A percentile compares a stretch with the other conserved stretches of the same genome.
phyloP scores from a whole-genome alignment of 2,329 filamentous ascomycete genomes.

The Fusarium sambucinum region DNA sequence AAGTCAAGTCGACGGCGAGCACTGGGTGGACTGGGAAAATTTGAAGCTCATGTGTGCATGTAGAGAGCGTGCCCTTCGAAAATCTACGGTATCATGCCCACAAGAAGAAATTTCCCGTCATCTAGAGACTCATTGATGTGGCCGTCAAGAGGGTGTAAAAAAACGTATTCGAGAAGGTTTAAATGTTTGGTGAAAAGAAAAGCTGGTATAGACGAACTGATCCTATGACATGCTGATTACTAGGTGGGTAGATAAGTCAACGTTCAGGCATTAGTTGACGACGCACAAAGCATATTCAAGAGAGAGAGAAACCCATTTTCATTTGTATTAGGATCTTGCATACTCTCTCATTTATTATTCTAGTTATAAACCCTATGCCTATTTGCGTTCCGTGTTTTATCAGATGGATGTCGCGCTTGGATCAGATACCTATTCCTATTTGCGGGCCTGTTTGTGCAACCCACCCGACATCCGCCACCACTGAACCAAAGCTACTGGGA shows the following conservation, averaged over 20 bases:
- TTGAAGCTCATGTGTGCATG: not conserved
- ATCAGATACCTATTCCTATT: not conserved
- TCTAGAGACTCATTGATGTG: not conserved
- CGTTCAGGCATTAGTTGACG: not conserved
- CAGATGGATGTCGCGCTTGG: not conserved
- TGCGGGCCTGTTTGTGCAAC: conserved; percentile 23
- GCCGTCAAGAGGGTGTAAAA: not conserved
- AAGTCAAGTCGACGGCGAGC: not conserved
- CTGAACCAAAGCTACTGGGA: too few relatives aligned
- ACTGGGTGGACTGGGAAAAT: not conserved
- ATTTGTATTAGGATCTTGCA: too few relatives aligned
- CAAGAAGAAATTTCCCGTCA: not conserved
- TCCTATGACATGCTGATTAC: not conserved
- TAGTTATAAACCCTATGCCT: not conserved
- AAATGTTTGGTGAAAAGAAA: conserved; percentile 7
- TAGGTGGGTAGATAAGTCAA: not conserved
- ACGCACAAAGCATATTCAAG: not conserved
- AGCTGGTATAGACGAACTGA: not conserved
- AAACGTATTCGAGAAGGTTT: not conserved
- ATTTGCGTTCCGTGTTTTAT: not conserved
- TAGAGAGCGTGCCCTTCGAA: not conserved
- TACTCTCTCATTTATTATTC: not conserved
- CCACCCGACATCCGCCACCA: conserved; percentile 8
- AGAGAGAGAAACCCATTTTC: not conserved
- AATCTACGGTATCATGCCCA: not conserved